Conservation (phyloP, 1,284 basidiomycete species). For the Phylloporus sp. region DNA sequence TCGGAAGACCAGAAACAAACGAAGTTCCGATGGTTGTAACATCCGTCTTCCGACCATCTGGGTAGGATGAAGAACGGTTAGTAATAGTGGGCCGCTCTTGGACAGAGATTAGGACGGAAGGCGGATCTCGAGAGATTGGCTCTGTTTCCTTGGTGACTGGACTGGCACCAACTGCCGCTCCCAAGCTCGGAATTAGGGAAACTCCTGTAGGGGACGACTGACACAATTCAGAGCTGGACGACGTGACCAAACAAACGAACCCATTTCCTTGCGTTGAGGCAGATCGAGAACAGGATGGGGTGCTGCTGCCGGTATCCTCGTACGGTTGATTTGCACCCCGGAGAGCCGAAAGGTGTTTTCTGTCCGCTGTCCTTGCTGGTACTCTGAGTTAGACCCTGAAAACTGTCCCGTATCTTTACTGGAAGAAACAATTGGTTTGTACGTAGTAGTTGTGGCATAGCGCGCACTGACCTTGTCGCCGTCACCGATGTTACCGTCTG, state of each 20-base stretch:
- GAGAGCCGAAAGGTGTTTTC: neutral
- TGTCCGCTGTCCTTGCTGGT: neutral
- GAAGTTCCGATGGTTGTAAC: neutral
- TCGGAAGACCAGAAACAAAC: conserved; percentile 7
- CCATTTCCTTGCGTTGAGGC: neutral
- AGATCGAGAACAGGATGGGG: neutral
- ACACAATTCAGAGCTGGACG: neutral
- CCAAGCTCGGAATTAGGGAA: neutral
- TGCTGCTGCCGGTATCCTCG: neutral
- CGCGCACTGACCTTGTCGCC: conserved; percentile 1
- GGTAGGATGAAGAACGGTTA: too few relatives aligned
- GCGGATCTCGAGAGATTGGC: neutral
- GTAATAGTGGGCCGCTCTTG: neutral
- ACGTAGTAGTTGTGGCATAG: fast-evolving
- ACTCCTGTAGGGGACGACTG: neutral
- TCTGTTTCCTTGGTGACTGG: neutral
- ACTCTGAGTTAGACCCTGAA: neutral
- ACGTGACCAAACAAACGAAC: neutral
- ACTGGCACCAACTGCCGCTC: neutral
- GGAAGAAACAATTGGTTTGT: neutral
- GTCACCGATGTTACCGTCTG: neutral
- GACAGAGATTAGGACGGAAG: neutral
- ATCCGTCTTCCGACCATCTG: neutral
- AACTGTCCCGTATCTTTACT: conserved; percentile 1
- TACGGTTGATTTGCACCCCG: neutral